Conservation (phyloP, 768 basidiomycete genomes). For the Naganishia friedmannii region DNA sequence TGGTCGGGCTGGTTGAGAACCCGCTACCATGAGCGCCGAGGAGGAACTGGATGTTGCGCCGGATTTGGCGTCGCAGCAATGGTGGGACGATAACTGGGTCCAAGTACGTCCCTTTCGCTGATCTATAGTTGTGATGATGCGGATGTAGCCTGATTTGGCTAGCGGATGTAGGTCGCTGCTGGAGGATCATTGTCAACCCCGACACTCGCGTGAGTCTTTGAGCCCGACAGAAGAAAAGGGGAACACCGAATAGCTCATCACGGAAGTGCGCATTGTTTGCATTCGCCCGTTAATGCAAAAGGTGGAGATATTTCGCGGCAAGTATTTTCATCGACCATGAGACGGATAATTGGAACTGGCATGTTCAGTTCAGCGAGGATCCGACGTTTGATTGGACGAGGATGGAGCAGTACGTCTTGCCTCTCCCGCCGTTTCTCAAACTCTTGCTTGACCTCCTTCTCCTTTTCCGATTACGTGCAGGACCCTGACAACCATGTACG, state of each 20-base stretch:
- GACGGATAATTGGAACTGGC: conserved; percentile 27
- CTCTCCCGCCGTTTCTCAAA: not conserved
- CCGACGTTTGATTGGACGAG: conserved; percentile 23
- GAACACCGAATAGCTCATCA: not conserved
- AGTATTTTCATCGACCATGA: conserved; percentile 22
- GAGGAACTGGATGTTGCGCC: conserved; percentile 10
- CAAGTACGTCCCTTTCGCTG: not conserved
- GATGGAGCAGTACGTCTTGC: conserved; percentile 19
- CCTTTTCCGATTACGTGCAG: not conserved
- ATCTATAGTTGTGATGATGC: too few relatives aligned
- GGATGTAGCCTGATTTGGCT: too few relatives aligned
- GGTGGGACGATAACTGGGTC: conserved; percentile 23
- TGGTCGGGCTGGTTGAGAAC: too few relatives aligned
- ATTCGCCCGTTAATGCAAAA: too few relatives aligned
- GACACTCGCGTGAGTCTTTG: conserved; percentile 4
- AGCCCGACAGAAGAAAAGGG: not conserved
- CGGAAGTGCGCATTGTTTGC: not conserved
- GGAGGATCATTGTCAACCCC: conserved; percentile 1
- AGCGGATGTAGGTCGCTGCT: not conserved
- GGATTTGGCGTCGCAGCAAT: conserved; percentile 19
- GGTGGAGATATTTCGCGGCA: conserved; percentile 21
- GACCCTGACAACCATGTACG: conserved; percentile 16
- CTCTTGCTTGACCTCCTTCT: not conserved
- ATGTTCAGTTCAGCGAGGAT: conserved; percentile 31
- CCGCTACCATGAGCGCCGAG: not conserved